Percentiles rank a stretch among this genome's conserved stretches.
phyloP scores from a whole-genome alignment of 257 asterid species.

The Ophiorrhiza pumila region DNA sequence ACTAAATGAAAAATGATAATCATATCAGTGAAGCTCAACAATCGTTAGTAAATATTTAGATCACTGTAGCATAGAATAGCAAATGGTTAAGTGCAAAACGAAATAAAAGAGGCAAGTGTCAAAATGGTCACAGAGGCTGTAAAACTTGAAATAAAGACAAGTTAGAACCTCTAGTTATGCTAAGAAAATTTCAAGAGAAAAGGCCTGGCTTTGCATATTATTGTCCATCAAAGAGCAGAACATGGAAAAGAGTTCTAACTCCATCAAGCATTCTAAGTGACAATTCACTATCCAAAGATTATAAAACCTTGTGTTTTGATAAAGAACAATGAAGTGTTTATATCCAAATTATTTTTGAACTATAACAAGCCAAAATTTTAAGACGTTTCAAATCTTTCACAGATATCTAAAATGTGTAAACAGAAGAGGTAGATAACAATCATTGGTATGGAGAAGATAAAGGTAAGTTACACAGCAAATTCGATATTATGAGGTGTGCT shows the following conservation, averaged over 20 bases:
- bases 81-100: neutral
- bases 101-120: neutral
- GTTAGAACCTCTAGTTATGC: neutral
- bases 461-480: neutral
- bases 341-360: neutral
- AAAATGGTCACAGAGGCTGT: neutral
- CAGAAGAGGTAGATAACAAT: neutral
- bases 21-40: neutral
- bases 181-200: neutral
- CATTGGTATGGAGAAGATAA: neutral
- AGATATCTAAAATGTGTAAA: neutral
- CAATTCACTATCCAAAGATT: neutral
- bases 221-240: neutral
- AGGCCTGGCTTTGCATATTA: too few species aligned
- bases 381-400: too few species aligned
- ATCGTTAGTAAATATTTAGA: neutral
- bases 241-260: neutral
- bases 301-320: neutral
- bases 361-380: neutral
- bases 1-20: constrained; percentile 25
- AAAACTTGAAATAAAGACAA: neutral
- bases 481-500: neutral
- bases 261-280: neutral
- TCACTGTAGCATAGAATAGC: neutral
- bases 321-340: neutral